A percentile compares a stretch with the other conserved stretches of the same genome.
Conservation (phyloP, 164 flowering plant genomes). For the Protea cynaroides region DNA sequence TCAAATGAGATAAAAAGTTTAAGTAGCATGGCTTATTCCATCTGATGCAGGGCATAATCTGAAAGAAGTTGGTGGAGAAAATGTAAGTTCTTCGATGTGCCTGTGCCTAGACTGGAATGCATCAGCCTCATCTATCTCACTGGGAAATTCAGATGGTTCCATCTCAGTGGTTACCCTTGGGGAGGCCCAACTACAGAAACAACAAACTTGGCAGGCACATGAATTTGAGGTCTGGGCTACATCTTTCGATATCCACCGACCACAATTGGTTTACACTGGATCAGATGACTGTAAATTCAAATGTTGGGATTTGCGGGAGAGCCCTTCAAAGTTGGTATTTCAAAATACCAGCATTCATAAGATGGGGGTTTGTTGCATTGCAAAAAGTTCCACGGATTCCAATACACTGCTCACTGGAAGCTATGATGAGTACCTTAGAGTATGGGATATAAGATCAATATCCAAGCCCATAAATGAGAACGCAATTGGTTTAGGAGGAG, state of each 20-base stretch:
- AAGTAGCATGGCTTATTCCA: background rate
- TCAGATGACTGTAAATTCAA: conserved; percentile 86
- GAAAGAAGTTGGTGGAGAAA: conserved; percentile 34
- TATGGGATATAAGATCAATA: conserved; percentile 81
- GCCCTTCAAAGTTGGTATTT: conserved; percentile 45
- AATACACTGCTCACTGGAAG: conserved; percentile 71
- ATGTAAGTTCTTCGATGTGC: conserved; percentile 82
- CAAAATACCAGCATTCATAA: conserved; percentile 62
- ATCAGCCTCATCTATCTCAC: conserved; percentile 54
- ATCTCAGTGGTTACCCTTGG: conserved; percentile 40
- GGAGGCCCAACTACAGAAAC: conserved; percentile 42
- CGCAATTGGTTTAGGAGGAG: conserved; percentile 74
- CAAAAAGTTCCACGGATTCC: conserved; percentile 49
- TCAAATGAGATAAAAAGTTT: too few relatives aligned
- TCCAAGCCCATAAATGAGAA: conserved; percentile 60
- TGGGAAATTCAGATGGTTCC: conserved; percentile 86
- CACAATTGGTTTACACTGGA: conserved; percentile 73
- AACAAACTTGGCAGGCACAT: conserved; percentile 79
- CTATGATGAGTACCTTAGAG: conserved; percentile 76
- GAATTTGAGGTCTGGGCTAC: conserved; percentile 90
- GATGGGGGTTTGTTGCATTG: conserved; percentile 87
- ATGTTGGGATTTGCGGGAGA: conserved; percentile 82
- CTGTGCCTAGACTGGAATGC: conserved; percentile 84
- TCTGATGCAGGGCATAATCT: conserved; percentile 35
- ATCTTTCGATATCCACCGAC: conserved; percentile 71